Percentiles rank a stretch among this genome's conserved stretches.
Conservation (phyloP, 1,284 basidiomycete species). For the Ganoderma multipileum region DNA sequence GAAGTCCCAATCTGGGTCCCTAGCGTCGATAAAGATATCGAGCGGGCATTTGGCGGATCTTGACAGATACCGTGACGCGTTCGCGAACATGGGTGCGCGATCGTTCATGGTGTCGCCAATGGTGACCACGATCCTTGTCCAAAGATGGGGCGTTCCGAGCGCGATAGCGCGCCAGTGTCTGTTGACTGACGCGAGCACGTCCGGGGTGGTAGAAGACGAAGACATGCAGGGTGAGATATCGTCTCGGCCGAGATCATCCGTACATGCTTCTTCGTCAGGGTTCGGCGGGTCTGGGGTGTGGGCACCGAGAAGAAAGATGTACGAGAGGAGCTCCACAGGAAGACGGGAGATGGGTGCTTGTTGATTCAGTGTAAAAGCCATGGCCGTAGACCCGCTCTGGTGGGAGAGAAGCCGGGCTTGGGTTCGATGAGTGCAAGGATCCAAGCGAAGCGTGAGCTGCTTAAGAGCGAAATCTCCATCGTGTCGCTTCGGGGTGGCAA, state of each 20-base stretch:
- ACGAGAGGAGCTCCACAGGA: slow-evolving; percentile 58
- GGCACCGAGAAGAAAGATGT: slow-evolving; percentile 53
- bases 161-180: slow-evolving; percentile 58
- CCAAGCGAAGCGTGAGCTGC: slow-evolving; percentile 24
- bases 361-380: slow-evolving; percentile 12
- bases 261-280: slow-evolving; percentile 3
- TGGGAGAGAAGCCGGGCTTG: neutral
- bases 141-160: slow-evolving; percentile 53
- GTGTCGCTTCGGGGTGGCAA: slow-evolving; percentile 15
- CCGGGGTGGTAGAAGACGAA: slow-evolving; percentile 48
- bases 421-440: slow-evolving; percentile 6
- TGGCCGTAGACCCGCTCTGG: neutral
- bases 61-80: slow-evolving; percentile 46
- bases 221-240: slow-evolving; percentile 43
- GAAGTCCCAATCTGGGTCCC: slow-evolving; percentile 61
- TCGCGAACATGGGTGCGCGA: slow-evolving; percentile 29
- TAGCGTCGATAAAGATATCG: slow-evolving; percentile 60
- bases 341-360: slow-evolving; percentile 37
- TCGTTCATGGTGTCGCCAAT: slow-evolving; percentile 37
- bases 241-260: slow-evolving; percentile 33
- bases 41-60: slow-evolving; percentile 54
- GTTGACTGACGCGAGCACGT: slow-evolving; percentile 53
- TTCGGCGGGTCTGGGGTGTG: slow-evolving; percentile 35
- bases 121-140: slow-evolving; percentile 60
- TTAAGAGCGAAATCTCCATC: slow-evolving; percentile 15